Evolutionary conservation across 352 stramenopile genomes (phyloP), one percentile per base, ranked within the genome.

Genomic region (Phytophthora sp.): DNA sequence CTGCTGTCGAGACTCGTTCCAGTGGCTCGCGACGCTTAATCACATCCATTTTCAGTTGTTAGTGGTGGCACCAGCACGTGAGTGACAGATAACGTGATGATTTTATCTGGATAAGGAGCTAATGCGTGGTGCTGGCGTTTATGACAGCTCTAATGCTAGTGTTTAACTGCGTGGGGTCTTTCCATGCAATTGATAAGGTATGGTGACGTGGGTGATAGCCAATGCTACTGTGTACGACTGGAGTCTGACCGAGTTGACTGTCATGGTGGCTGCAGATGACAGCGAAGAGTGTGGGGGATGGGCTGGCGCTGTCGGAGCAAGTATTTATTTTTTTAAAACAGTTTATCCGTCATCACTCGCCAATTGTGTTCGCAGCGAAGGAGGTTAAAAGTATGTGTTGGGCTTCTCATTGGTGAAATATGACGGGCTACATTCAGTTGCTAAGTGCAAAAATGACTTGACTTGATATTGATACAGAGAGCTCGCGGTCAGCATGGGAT

Each of bases 11-110:
- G 84, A 92, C 66, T 84, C 84, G 47, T 88, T 88, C 58, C 81
- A 92, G 64, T 88, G 80, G 78, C 78, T 92, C 24, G 81, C 84
- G 46, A 90, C 84, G 38, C 69, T 92, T 20, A 92, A 89, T 55
- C 74, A 90, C 23, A 56, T 92, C 26, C 84, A 92, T 47, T 92
- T 87, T 38, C 57, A 84, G 60, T 56, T 92, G 21, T 63, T 89
- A 26, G 65, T 88, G 5, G 68, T 65, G n/a, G 9, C 78, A 6
- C 64, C 81, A 7, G 64, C 67, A 30, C 80, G 84, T 92, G 69
- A 38, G 76, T 52, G 42, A 2, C 5, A 31, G 6, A 41, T 2
- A 60, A 18, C 8, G 15, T 58, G 31, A 18, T 23, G 33, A 49
- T 29, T 29, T 31, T 1, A 7, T 47, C n/a, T 38, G 39, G n/a